Evolutionary conservation across 2,329 filamentous ascomycete species (phyloP).

Genomic region (Penicillium occitanis): DNA sequence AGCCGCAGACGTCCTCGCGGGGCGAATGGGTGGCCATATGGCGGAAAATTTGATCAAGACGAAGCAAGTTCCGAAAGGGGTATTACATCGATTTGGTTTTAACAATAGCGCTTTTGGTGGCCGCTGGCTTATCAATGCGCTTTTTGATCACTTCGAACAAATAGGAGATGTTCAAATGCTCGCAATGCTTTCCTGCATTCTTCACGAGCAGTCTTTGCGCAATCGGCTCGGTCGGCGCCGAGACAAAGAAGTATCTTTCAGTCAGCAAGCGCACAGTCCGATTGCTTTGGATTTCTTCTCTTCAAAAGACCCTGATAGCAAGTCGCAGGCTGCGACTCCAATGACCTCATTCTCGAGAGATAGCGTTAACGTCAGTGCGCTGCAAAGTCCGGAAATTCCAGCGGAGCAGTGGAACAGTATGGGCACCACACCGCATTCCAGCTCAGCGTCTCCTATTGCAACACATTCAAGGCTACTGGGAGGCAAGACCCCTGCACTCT

Average conservation of each 20-base stretch:
- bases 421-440: conserved; percentile 54
- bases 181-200: conserved; percentile 63
- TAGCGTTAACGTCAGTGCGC: conserved; percentile 27
- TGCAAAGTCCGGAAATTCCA: conserved; percentile 52
- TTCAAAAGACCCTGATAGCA: conserved; percentile 42
- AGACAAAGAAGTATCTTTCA: conserved; percentile 28
- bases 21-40: conserved; percentile 49
- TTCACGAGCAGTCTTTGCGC: conserved; percentile 52
- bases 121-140: conserved; percentile 56
- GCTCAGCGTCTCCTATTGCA: conserved; percentile 52
- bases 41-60: conserved; percentile 33
- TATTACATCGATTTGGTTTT: conserved; percentile 43
- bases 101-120: conserved; percentile 57
- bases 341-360: conserved; percentile 37
- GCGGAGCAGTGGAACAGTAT: conserved; percentile 53
- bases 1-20: conserved; percentile 68
- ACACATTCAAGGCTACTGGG: conserved; percentile 43
- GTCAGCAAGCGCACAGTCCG: conserved; percentile 44
- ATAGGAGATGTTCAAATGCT: conserved; percentile 65
- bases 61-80: conserved; percentile 32
- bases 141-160: conserved; percentile 61
- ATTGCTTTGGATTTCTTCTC: conserved; percentile 52
- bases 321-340: conserved; percentile 41
- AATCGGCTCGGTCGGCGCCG: conserved; percentile 26
- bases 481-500: conserved; percentile 45